Percentiles rank a stretch among this genome's conserved stretches.
phyloP scores from a whole-genome alignment of 352 stramenopile species.

The Phytopythium oedochilum region DNA sequence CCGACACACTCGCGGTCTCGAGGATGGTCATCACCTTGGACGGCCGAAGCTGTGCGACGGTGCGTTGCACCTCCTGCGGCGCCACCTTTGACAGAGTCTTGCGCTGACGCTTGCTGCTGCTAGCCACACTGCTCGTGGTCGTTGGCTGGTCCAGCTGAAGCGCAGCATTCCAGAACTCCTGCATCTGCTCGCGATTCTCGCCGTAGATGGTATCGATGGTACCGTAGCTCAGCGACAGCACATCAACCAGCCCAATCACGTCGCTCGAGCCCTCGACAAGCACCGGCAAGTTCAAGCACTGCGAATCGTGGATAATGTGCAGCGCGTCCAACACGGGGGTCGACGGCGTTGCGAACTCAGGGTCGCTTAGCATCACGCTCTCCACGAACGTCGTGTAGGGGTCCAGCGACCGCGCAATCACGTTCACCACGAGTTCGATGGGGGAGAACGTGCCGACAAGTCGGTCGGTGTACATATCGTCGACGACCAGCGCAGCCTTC shows the following conservation, averaged over 20 bases:
- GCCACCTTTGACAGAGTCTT: conserved; percentile 50
- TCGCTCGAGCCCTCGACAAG: conserved; percentile 57
- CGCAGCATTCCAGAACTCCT: conserved; percentile 88
- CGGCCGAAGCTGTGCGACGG: conserved; percentile 73
- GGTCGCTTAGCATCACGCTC: conserved; percentile 89
- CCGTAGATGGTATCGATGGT: conserved; percentile 88
- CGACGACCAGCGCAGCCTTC: conserved; percentile 94
- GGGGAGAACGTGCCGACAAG: conserved; percentile 96
- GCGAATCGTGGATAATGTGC: conserved; percentile 88
- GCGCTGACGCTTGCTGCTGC: conserved; percentile 34
- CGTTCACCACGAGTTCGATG: conserved; percentile 95
- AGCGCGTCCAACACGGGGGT: conserved; percentile 83
- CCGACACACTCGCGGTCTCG: conserved; percentile 75
- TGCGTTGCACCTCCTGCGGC: conserved; percentile 71
- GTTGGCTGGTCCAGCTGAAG: conserved; percentile 73
- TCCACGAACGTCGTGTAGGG: conserved; percentile 87
- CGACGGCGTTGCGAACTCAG: conserved; percentile 57
- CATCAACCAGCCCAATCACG: conserved; percentile 79
- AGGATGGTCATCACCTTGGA: conserved; percentile 88
- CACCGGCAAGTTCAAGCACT: conserved; percentile 79
- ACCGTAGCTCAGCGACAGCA: conserved; percentile 81
- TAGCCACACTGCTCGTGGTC: conserved; percentile 23
- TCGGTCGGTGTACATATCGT: conserved; percentile 78
- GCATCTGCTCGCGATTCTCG: conserved; percentile 83
- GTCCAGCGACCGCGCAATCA: conserved; percentile 91